Evolutionary conservation across 441 rosid species (phyloP), one percentile per base, ranked within the genome.

Genomic region (Geranium incanum): DNA sequence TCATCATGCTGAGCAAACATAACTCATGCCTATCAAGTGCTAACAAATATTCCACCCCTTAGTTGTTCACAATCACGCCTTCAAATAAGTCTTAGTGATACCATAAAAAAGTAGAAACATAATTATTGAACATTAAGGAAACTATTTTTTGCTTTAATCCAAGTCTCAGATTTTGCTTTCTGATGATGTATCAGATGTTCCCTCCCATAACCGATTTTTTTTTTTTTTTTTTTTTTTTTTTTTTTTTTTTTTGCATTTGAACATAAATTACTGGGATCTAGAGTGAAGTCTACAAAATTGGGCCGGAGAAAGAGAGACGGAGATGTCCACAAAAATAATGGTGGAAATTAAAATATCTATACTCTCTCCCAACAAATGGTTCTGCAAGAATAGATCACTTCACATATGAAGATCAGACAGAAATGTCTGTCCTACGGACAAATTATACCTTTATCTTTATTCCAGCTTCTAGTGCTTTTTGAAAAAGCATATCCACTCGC

Each of bases 401-500:
- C 36, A 3, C 23, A 74, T 28, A 68, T 66, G 28, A 43, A 33
- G 28, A 19, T 59, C 64, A 18, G 5, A 59, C 64, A 59, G 13
- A 19, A 28, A 28, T 28, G 33, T 60, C 21, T 60, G 36, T 21
- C 59, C n/a, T 43, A 72, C 48, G 73, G 68, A 74, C n/a, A 43
- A 71, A n/a, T 71, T 33, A 73, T 83, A 90, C 99, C 91, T 82
- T 80, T 85, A 94, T 92, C 68, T 77, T 70, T 68, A 94, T 85
- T 70, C 97, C 97, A 69, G 86, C 85, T 71, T 74, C 88, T n/a
- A 73, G 78, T 23, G 97, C 97, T 48, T 85, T 86, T 67, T 78
- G 81, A 78, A 92, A 94, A 66, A 94, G 88, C 74, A 71, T 83
- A 85, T 94, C 89, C 70, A 90, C 97, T 77, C 97, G 84, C 68